Base-by-base conservation (phyloP, 2,329 filamentous ascomycete species). In the Ramularia endophylla region DNA sequence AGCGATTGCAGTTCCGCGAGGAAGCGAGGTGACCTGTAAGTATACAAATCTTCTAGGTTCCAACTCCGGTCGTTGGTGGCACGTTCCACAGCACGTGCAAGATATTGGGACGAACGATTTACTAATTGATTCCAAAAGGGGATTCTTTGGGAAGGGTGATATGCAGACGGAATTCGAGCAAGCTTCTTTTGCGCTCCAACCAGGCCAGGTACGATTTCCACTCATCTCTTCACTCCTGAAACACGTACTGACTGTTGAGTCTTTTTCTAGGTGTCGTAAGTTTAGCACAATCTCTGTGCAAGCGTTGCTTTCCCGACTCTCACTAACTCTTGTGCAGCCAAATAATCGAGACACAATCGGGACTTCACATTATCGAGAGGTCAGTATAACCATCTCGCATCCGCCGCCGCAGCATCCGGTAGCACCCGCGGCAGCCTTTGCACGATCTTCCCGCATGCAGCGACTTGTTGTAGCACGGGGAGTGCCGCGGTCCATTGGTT, bases 101-200 rank as follows among this genome's bases (percentile, higher is more conserved):
- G 33, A 20, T 9, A 28, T 28, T 37, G 36, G 31, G 41, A 29
- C 39, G 46, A 35, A 34, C 29, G 36, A 32, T 38, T 16, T 41
- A 41, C 54, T 57, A 44, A 57, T 36, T 27, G 16, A 20, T 20
- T 28, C 18, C 34, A 30, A n/a, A 43, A 83, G 79, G 50, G 92
- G 92, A 15, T 95, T 89, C 67, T 98, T 98, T 65, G 89, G 87
- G 41, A 81, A 77, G 57, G 87, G 88, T 19, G 90, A 97, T 59
- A 98, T 98, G 92, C 92, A 98, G 65, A 90, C 89, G 71, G 90
- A 95, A 68, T 98, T 98, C 60, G 92, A 98, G 69, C 87, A 95
- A 42, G 89, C 89, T 4, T 85, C 92, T 1, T 98, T 98, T 68
- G 82, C 77, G n/a, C 73, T 98, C 41, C 77, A 89, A 65, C 82